Conservation (phyloP, 2,329 filamentous ascomycete genomes). For the Bertia moriformis region DNA sequence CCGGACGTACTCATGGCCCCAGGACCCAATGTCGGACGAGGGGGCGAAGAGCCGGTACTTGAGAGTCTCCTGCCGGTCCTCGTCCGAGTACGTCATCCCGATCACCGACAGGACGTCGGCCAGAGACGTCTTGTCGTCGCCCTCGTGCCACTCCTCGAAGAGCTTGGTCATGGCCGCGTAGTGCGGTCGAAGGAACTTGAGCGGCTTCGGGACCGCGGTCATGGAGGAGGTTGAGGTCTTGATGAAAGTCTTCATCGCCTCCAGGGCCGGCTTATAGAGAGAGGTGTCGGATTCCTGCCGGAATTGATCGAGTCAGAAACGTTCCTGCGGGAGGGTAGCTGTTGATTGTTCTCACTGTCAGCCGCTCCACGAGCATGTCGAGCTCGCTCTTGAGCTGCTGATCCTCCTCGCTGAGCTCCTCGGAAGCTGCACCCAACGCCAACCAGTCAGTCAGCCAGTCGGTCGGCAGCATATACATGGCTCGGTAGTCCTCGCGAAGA, state of each 20-base stretch:
- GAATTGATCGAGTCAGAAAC: conserved; percentile 4
- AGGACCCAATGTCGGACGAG: conserved; percentile 74
- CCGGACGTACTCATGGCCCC: conserved; percentile 96
- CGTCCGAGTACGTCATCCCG: conserved; percentile 96
- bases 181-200: conserved; percentile 94
- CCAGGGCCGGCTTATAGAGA: conserved; percentile 82
- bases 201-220: conserved; percentile 94
- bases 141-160: conserved; percentile 76
- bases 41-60: conserved; percentile 87
- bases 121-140: conserved; percentile 74
- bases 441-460: conserved; percentile 15
- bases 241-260: conserved; percentile 96
- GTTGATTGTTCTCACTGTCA: conserved; percentile 52
- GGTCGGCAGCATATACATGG: not conserved
- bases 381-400: conserved; percentile 96
- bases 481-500: conserved; percentile 3
- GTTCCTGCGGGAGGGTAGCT: not conserved
- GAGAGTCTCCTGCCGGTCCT: conserved; percentile 86
- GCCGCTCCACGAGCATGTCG: conserved; percentile 90
- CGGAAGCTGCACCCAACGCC: conserved; percentile 34
- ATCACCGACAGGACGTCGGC: conserved; percentile 94
- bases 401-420: conserved; percentile 94
- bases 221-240: conserved; percentile 98
- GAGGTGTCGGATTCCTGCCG: conserved; percentile 66
- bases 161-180: conserved; percentile 78